These are phyloP conservation scores for Bolboschoenus planiculmis DNA, from an alignment of 176 grass and related monocot species.

Conservation along the genomic window DNA sequence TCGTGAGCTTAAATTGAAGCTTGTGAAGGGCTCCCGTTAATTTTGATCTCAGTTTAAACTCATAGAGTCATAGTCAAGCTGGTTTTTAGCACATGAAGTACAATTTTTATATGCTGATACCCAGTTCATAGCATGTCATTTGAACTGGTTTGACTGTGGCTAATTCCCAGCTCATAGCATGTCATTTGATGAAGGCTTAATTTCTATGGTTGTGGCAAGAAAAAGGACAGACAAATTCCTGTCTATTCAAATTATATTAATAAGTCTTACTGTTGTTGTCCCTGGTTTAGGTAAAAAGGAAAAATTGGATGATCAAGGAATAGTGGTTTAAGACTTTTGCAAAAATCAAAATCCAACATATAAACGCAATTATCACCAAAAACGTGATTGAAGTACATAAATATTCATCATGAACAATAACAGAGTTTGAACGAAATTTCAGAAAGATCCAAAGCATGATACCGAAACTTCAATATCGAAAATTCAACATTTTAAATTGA, in stretches of 20 bases:
- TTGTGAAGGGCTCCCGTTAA: background rate
- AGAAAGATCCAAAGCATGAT: background rate
- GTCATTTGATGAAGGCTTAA: background rate
- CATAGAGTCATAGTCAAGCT: too few relatives aligned
- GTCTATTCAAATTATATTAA: background rate
- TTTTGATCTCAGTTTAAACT: background rate
- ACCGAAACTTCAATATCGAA: background rate
- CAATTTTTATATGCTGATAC: too few relatives aligned
- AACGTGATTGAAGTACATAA: background rate
- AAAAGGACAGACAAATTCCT: background rate
- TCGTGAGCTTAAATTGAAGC: background rate
- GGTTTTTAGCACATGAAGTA: too few relatives aligned
- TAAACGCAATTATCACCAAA: background rate
- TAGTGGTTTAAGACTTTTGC: background rate
- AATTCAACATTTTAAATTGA: background rate
- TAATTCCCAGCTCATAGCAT: background rate
- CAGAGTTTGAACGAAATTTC: background rate
- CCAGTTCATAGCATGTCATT: background rate
- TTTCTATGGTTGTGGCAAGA: background rate
- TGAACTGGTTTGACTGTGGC: background rate
- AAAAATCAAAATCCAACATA: background rate
- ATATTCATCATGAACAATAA: background rate
- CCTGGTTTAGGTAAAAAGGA: background rate
- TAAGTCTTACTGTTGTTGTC: background rate
- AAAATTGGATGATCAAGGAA: too few relatives aligned